Conservation (phyloP, 257 asterid species). For the Apocynum venetum region DNA sequence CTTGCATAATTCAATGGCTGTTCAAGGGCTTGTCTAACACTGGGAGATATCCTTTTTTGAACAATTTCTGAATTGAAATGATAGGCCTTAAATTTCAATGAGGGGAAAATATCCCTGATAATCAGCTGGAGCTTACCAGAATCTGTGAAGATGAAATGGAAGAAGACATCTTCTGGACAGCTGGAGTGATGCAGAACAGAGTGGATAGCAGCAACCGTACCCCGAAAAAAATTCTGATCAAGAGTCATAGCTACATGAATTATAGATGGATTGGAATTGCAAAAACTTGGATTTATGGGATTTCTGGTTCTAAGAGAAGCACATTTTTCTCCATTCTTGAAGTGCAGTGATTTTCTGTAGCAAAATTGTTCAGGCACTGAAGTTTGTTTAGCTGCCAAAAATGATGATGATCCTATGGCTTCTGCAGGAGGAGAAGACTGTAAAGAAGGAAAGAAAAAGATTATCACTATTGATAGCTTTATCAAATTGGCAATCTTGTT, state of each 20-base stretch:
- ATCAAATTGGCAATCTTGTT: slow-evolving; percentile 15
- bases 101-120: slow-evolving; percentile 45
- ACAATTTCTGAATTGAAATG: slow-evolving; percentile 57
- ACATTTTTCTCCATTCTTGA: slow-evolving; percentile 1
- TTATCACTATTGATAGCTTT: slow-evolving; percentile 31
- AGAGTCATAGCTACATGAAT: slow-evolving; percentile 69
- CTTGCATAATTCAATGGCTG: slow-evolving; percentile 74
- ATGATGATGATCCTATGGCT: slow-evolving; percentile 34
- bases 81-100: slow-evolving; percentile 42
- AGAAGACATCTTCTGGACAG: slow-evolving; percentile 61
- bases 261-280: slow-evolving; percentile 35
- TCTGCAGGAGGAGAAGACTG: slow-evolving; percentile 54
- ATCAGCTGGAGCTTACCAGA: slow-evolving; percentile 31
- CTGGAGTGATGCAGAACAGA: slow-evolving; percentile 52
- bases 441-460: slow-evolving; percentile 44
- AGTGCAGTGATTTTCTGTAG: not conserved
- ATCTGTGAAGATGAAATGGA: slow-evolving; percentile 54
- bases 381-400: not conserved
- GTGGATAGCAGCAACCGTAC: slow-evolving; percentile 63
- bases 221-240: slow-evolving; percentile 53
- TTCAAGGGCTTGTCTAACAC: slow-evolving; percentile 55
- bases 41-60: slow-evolving; percentile 41
- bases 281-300: not conserved
- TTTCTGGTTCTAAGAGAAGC: not conserved
- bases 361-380: not conserved